Evolutionary conservation across 1,284 basidiomycete species (phyloP), one percentile per base, ranked within the genome.

Genomic region (Cystobasidium slooffiae): DNA sequence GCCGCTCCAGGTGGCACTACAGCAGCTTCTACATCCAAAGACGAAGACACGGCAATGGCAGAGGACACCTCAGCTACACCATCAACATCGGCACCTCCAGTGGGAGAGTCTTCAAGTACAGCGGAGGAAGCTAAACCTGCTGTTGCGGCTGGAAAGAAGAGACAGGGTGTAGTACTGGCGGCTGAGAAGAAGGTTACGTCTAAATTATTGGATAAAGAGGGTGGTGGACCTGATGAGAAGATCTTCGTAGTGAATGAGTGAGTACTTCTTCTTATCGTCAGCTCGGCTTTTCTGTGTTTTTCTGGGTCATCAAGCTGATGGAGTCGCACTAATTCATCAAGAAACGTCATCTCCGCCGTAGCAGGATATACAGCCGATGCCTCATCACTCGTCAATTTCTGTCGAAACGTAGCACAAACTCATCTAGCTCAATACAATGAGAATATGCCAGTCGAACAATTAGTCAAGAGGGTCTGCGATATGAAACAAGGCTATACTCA

Each of bases 171-270:
- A 49, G 94, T 98, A 1, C 87, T 99, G n/a, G 96, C 94, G 0
- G 96, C 96, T 7, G 96, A 99, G 87, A 99, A 99, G 89, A 97
- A 97, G 84, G 94, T 99, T 52, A 98, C 97, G 0, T 94, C 94
- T 63, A 99, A 99, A 84, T 88, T 99, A 58, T 88, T 99, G 75
- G 96, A 99, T 68, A 94, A 94, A 82, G 93, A 92, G 75, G 91
- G 94, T 79, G 93, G 93, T 43, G 94, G 90, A 20, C 96, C 93
- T 79, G 93, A 93, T 63, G 96, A 99, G 88, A 98, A 99, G 88
- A 93, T 99, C 84, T 98, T 94, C 83, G 83, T 94, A 67, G 86
- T 98, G 77, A 97, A 97, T 81, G 86, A 85, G 86, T 87, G 77
- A 75, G 85, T 79, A n/a, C 6, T 16, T 6, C 61, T n/a, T 64